These are phyloP conservation scores for Dactylellina haptotyla DNA, from an alignment of 2,329 filamentous ascomycete genomes.

Conservation along the genomic window DNA sequence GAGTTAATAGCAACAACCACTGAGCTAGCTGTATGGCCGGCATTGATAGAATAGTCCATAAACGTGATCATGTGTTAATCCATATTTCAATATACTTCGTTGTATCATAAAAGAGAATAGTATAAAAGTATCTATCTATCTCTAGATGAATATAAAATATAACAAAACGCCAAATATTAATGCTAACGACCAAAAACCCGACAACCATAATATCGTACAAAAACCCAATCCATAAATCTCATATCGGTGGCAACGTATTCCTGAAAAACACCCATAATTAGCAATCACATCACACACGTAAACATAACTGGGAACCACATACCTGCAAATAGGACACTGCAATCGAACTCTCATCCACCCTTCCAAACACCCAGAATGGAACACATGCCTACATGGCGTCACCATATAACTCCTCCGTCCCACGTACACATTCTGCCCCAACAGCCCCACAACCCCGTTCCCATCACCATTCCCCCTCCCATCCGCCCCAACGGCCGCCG, in stretches of 20 bases:
- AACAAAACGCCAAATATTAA: constrained; percentile 6
- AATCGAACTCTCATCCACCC: constrained; percentile 94
- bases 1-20: too few species aligned
- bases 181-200: not conserved
- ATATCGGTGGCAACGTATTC: constrained; percentile 57
- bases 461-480: constrained; percentile 55
- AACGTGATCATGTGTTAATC: too few species aligned
- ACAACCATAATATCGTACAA: not conserved
- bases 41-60: too few species aligned
- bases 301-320: not conserved
- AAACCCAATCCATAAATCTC: constrained; percentile 7
- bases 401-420: constrained; percentile 92
- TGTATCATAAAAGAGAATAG: not conserved
- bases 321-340: constrained; percentile 91
- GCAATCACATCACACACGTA: not conserved
- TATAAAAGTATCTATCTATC: too few species aligned
- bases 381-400: constrained; percentile 94
- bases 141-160: too few species aligned
- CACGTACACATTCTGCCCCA: constrained; percentile 61
- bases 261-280: constrained; percentile 30
- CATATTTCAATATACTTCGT: too few species aligned
- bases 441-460: constrained; percentile 73
- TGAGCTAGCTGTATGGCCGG: too few species aligned
- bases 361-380: constrained; percentile 89
- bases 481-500: constrained; percentile 62